These are phyloP conservation scores for Metschnikowia gelsemii DNA, from an alignment of 805 yeast species.

Conservation along the genomic window DNA sequence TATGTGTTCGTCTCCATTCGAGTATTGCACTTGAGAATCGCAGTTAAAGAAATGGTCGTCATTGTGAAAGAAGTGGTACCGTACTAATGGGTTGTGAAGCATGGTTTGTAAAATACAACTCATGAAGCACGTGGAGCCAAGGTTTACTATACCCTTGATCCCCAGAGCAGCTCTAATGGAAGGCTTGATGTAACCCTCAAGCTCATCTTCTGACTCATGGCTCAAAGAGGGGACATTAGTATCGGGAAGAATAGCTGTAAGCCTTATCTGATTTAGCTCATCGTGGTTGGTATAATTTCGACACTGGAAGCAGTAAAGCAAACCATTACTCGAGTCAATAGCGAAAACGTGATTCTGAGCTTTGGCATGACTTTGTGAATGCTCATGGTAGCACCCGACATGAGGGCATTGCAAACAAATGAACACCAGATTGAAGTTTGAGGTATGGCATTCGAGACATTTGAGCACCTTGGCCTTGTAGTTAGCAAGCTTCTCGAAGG, in stretches of 20 bases:
- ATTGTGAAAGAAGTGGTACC: slow-evolving; percentile 67
- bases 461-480: slow-evolving; percentile 45
- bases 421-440: slow-evolving; percentile 49
- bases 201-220: slow-evolving; percentile 1
- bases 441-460: slow-evolving; percentile 51
- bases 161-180: slow-evolving; percentile 66
- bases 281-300: slow-evolving; percentile 66
- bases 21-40: slow-evolving; percentile 30
- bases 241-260: slow-evolving; percentile 14
- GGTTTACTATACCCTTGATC: slow-evolving; percentile 80
- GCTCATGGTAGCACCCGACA: slow-evolving; percentile 60
- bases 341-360: slow-evolving; percentile 38
- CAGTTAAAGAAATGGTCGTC: slow-evolving; percentile 67
- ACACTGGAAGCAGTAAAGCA: slow-evolving; percentile 78
- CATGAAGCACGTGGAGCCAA: slow-evolving; percentile 98
- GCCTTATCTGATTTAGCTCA: slow-evolving; percentile 52
- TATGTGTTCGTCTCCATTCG: slow-evolving; percentile 19
- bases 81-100: slow-evolving; percentile 84
- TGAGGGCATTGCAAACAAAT: slow-evolving; percentile 74
- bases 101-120: slow-evolving; percentile 87
- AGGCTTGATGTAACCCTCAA: slow-evolving; percentile 36
- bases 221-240: not conserved
- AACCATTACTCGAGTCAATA: slow-evolving; percentile 66
- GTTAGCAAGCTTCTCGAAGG: slow-evolving; percentile 37
- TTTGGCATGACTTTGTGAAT: slow-evolving; percentile 35